Conservation (phyloP, 2,329 filamentous ascomycete genomes). For the Sporothrix sp. region DNA sequence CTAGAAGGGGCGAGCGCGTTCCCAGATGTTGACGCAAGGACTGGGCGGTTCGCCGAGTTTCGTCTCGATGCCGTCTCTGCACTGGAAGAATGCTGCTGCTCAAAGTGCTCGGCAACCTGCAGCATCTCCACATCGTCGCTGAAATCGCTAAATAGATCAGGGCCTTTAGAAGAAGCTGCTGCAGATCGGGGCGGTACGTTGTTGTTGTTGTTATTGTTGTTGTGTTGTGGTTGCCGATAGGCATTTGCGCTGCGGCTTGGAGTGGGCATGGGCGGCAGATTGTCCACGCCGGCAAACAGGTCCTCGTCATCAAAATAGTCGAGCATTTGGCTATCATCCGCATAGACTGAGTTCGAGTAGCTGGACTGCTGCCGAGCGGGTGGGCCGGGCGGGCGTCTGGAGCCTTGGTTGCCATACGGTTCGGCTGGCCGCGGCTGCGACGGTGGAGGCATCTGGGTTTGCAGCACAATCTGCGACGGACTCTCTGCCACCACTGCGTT, state of each 20-base stretch:
- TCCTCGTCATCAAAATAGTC: conserved; percentile 21
- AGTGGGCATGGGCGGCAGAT: conserved; percentile 8
- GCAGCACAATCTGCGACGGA: conserved; percentile 40
- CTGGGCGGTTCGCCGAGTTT: conserved; percentile 24
- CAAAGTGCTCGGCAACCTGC: conserved; percentile 41
- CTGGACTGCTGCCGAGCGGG: not conserved
- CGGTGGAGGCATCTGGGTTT: conserved; percentile 35
- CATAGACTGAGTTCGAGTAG: not conserved
- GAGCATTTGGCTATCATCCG: not conserved
- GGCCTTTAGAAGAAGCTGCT: not conserved
- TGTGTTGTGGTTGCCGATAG: not conserved
- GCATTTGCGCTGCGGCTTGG: not conserved
- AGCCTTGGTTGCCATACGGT: not conserved
- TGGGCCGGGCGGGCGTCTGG: not conserved
- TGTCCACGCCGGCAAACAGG: conserved; percentile 16
- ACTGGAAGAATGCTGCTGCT: conserved; percentile 28
- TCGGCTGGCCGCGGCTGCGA: not conserved
- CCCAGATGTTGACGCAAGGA: conserved; percentile 40
- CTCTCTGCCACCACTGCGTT: conserved; percentile 24
- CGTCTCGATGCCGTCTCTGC: conserved; percentile 19
- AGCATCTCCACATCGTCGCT: conserved; percentile 36
- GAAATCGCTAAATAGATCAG: conserved; percentile 22
- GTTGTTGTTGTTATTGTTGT: no score
- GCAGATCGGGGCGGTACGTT: not conserved
- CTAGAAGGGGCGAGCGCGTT: conserved; percentile 30